A percentile compares a stretch with the other conserved stretches of the same genome.
Evolutionary conservation across 495 filamentous ascomycete species (phyloP).

Genomic region (Neurospora sp.): DNA sequence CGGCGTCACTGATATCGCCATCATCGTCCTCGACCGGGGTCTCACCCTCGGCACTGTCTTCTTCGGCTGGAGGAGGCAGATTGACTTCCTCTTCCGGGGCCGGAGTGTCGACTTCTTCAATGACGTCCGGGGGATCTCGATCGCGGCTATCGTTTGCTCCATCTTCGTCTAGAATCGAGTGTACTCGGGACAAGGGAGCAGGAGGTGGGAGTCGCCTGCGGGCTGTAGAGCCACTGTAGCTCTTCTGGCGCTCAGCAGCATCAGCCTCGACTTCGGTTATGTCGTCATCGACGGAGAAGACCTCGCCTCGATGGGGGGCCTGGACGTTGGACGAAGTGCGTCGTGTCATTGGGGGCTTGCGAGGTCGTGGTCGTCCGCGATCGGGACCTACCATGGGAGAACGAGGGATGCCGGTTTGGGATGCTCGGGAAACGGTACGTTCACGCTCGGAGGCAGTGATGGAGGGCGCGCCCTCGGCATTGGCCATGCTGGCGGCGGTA

Average conservation of each 20-base stretch:
- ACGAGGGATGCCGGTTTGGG: conserved; percentile 15
- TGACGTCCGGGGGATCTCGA: conserved; percentile 5
- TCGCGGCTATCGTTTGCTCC: conserved; percentile 37
- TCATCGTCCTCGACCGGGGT: conserved; percentile 44
- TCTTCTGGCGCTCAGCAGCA: conserved; percentile 26
- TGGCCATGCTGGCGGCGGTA: conserved; percentile 10
- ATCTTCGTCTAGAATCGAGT: conserved; percentile 38
- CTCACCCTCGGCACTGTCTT: conserved; percentile 23
- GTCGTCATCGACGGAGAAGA: conserved; percentile 92
- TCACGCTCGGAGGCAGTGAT: conserved; percentile 14
- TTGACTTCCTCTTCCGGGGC: conserved; percentile 12
- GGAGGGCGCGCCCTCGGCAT: conserved; percentile 21
- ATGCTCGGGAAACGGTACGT: conserved; percentile 20
- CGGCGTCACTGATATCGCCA: conserved; percentile 61
- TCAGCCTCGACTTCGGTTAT: conserved; percentile 68
- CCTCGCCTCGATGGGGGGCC: conserved; percentile 67
- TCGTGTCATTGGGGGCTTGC: conserved; percentile 60
- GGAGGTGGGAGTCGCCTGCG: conserved; percentile 56
- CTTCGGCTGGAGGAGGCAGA: conserved; percentile 15
- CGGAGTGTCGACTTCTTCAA: conserved; percentile 15
- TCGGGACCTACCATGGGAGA: conserved; percentile 49
- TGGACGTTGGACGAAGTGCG: conserved; percentile 64
- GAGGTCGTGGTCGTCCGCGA: conserved; percentile 46
- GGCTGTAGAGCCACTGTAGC: conserved; percentile 52
- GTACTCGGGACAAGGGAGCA: conserved; percentile 47